Evolutionary conservation across 2,329 filamentous ascomycete genomes (phyloP).

Genomic region (Ascochyta clinopodiicola): DNA sequence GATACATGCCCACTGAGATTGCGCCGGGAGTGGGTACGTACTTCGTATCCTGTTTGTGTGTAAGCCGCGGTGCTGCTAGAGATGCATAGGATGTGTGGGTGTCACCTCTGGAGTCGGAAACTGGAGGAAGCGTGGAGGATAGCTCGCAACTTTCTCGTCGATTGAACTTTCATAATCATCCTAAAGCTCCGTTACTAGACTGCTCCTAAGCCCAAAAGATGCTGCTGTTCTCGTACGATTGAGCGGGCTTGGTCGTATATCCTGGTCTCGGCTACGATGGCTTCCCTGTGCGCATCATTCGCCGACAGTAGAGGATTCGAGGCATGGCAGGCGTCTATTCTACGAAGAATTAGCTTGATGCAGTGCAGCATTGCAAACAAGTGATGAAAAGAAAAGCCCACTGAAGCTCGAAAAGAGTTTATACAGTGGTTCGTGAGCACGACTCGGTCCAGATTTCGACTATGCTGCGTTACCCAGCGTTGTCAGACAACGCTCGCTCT

Average conservation of each 20-base stretch:
- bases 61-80: not conserved
- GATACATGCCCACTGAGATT: slow-evolving; percentile 62
- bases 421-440: slow-evolving; percentile 6
- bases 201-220: not conserved
- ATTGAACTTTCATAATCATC: slow-evolving; percentile 43
- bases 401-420: slow-evolving; percentile 1
- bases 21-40: slow-evolving; percentile 44
- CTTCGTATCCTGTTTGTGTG: slow-evolving; percentile 32
- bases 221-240: slow-evolving; percentile 54
- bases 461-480: slow-evolving; percentile 10
- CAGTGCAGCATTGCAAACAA: slow-evolving; percentile 19
- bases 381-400: not conserved
- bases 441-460: slow-evolving; percentile 7
- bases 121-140: slow-evolving; percentile 27
- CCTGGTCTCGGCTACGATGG: slow-evolving; percentile 70
- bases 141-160: slow-evolving; percentile 28
- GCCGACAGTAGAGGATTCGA: slow-evolving; percentile 54
- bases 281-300: slow-evolving; percentile 61
- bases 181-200: slow-evolving; percentile 35
- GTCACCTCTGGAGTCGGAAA: slow-evolving; percentile 36
- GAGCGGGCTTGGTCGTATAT: slow-evolving; percentile 66
- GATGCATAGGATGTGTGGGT: not conserved
- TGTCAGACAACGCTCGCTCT: slow-evolving; percentile 8
- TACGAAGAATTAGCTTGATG: slow-evolving; percentile 19
- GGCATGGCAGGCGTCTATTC: slow-evolving; percentile 52